Evolutionary conservation across 257 asterid genomes (phyloP).

Genomic region (Scutellaria galericulata): DNA sequence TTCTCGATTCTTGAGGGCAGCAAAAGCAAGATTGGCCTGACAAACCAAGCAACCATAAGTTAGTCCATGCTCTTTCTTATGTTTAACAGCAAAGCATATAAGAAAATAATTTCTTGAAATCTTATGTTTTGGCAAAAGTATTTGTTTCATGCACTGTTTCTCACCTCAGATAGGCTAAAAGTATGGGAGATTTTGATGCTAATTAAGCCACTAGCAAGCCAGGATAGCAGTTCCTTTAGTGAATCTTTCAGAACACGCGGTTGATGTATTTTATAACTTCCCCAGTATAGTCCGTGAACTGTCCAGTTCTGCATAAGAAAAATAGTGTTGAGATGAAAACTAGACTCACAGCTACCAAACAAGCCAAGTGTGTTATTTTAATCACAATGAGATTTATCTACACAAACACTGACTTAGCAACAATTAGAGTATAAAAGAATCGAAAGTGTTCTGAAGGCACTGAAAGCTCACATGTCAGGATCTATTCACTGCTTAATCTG

Average conservation of each 20-base stretch:
- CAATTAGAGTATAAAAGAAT: neutral
- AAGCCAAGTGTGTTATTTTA: neutral
- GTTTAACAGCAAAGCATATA: neutral
- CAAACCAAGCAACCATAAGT: slow-evolving; percentile 13
- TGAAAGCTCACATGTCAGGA: too few species aligned
- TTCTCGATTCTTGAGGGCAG: slow-evolving; percentile 80
- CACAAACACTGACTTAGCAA: neutral
- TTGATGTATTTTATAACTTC: slow-evolving; percentile 73
- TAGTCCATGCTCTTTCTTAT: neutral
- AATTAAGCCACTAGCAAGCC: slow-evolving; percentile 78
- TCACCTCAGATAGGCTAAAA: slow-evolving; percentile 70
- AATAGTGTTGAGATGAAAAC: neutral
- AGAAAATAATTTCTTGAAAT: neutral
- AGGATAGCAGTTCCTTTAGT: slow-evolving; percentile 77
- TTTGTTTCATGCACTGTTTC: slow-evolving; percentile 30
- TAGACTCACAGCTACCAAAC: neutral
- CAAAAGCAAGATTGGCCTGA: slow-evolving; percentile 86
- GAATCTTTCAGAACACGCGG: slow-evolving; percentile 80
- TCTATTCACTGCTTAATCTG: too few species aligned
- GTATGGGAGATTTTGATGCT: slow-evolving; percentile 74
- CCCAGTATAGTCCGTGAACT: slow-evolving; percentile 94
- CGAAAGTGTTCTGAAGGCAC: too few species aligned
- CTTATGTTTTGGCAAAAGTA: neutral
- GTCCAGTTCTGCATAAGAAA: slow-evolving; percentile 80
- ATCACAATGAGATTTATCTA: slow-evolving; percentile 7